phyloP scores from a whole-genome alignment of 768 basidiomycete species.

The Lactarius pseudohatsudake region DNA sequence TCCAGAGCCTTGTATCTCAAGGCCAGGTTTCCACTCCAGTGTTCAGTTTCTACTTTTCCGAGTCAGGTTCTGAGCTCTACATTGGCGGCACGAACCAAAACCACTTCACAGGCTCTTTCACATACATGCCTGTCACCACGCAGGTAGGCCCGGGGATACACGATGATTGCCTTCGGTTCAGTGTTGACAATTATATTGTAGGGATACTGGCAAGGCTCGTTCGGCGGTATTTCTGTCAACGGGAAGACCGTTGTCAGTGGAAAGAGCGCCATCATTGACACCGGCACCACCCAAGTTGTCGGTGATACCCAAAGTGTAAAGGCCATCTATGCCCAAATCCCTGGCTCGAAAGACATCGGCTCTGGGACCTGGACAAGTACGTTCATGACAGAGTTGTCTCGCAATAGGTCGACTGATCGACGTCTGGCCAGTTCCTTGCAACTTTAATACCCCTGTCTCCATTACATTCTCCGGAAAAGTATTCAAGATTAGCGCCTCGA shows the following conservation, averaged over 20 bases:
- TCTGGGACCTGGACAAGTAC: background rate
- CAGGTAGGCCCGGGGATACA: constrained; percentile 5
- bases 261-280: constrained; percentile 35
- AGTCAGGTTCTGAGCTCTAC: constrained; percentile 41
- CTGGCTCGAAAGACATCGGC: background rate
- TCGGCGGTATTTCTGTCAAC: constrained; percentile 32
- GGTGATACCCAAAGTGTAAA: constrained; percentile 18
- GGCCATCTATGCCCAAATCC: background rate
- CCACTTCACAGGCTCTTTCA: constrained; percentile 19
- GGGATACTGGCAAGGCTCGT: constrained; percentile 29
- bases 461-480: background rate
- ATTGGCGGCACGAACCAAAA: constrained; percentile 26
- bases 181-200: constrained; percentile 33
- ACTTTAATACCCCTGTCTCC: background rate
- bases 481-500: background rate
- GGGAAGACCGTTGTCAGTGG: constrained; percentile 18
- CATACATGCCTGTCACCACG: constrained; percentile 9
- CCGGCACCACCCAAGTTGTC: constrained; percentile 36
- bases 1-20: constrained; percentile 46
- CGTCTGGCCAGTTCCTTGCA: background rate
- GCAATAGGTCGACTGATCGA: background rate
- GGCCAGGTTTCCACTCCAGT: constrained; percentile 37
- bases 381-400: background rate
- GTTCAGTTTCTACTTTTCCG: constrained; percentile 51
- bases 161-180: constrained; percentile 20